A percentile compares a stretch with the other conserved stretches of the same genome.
Evolutionary conservation across 768 basidiomycete species (phyloP).

Genomic region (Melanogaster broomeanus): DNA sequence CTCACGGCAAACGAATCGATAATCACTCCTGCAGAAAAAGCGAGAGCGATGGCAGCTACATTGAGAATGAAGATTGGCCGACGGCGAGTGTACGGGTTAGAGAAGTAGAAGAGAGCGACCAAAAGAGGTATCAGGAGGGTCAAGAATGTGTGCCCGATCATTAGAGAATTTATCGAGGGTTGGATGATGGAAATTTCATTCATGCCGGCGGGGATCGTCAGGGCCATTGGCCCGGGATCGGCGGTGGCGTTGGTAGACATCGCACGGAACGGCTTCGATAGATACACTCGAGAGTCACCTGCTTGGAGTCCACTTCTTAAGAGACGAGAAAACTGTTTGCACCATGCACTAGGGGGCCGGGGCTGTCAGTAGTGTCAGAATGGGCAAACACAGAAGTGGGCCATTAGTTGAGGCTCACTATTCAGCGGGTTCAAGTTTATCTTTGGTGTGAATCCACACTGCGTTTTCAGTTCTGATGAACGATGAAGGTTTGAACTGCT

Average conservation of each 20-base stretch:
- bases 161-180: slow-evolving; percentile 22
- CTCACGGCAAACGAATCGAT: slow-evolving; percentile 23
- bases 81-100: slow-evolving; percentile 23
- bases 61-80: slow-evolving; percentile 33
- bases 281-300: too few relatives aligned
- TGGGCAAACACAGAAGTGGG: too few relatives aligned
- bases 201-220: neutral
- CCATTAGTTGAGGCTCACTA: too few relatives aligned
- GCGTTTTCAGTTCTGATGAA: too few relatives aligned
- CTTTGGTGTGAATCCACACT: too few relatives aligned
- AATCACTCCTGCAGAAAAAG: slow-evolving; percentile 21
- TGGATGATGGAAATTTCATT: slow-evolving; percentile 11
- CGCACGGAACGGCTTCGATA: too few relatives aligned
- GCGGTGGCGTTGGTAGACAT: slow-evolving; percentile 18
- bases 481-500: too few relatives aligned
- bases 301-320: too few relatives aligned
- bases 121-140: slow-evolving; percentile 33
- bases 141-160: slow-evolving; percentile 33
- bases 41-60: slow-evolving; percentile 19
- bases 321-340: too few relatives aligned
- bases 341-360: too few relatives aligned
- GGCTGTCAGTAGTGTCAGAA: too few relatives aligned
- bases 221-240: slow-evolving; percentile 2
- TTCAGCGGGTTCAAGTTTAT: too few relatives aligned
- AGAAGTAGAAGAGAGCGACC: slow-evolving; percentile 32